Evolutionary conservation across 2,329 filamentous ascomycete species (phyloP).

Genomic region (Teratosphaeria gauchensis): DNA sequence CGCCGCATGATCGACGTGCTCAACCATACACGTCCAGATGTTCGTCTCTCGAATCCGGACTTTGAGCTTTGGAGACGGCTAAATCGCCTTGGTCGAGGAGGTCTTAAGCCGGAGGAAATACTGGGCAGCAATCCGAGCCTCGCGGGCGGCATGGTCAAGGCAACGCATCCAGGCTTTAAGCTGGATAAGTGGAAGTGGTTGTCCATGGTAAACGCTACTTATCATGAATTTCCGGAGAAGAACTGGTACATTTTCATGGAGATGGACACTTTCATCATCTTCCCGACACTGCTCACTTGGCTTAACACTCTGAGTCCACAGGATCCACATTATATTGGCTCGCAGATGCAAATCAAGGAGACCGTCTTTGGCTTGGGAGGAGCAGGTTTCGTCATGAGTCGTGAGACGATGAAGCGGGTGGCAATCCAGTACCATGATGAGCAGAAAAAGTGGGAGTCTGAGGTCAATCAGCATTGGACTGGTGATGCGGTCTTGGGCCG

Average conservation of each 20-base stretch:
- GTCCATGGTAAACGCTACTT: conserved; percentile 35
- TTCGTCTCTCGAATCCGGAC: conserved; percentile 24
- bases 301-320: conserved; percentile 40
- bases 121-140: conserved; percentile 12
- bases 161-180: conserved; percentile 24
- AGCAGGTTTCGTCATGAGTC: conserved; percentile 34
- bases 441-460: conserved; percentile 31
- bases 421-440: conserved; percentile 31
- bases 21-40: conserved; percentile 19
- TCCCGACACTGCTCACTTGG: conserved; percentile 45
- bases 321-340: conserved; percentile 44
- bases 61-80: conserved; percentile 29
- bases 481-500: conserved; percentile 45
- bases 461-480: conserved; percentile 41
- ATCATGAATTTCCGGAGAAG: conserved; percentile 33
- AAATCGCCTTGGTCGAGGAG: conserved; percentile 19
- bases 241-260: conserved; percentile 54
- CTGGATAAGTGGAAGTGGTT: conserved; percentile 46
- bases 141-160: conserved; percentile 16
- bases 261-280: conserved; percentile 48
- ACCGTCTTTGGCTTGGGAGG: conserved; percentile 34
- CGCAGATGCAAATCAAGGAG: conserved; percentile 39
- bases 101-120: conserved; percentile 22
- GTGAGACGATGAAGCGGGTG: conserved; percentile 26
- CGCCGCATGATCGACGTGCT: conserved; percentile 27